Evolutionary conservation across 176 grass and related monocot genomes (phyloP).

Genomic region (Carex kokanica): DNA sequence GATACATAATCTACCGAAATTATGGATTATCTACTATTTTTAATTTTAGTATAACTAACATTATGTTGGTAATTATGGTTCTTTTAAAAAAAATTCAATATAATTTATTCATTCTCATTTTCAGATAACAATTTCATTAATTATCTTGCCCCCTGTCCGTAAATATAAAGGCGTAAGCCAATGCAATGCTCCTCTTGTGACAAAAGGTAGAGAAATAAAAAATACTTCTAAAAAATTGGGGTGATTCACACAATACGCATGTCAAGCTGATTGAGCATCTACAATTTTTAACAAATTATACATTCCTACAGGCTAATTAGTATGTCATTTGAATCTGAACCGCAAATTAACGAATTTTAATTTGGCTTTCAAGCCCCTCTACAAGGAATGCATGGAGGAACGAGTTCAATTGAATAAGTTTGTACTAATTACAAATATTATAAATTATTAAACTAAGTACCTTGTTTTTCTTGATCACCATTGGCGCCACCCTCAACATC

Average conservation of each 20-base stretch:
- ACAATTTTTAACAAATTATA: not conserved
- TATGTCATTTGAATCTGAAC: not conserved
- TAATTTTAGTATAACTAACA: not conserved
- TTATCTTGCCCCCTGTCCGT: not conserved
- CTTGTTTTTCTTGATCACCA: conserved; percentile 73
- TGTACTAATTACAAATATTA: not conserved
- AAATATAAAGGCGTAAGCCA: not conserved
- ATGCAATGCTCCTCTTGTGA: conserved; percentile 1
- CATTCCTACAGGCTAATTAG: not conserved
- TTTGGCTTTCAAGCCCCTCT: not conserved
- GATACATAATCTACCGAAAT: not conserved
- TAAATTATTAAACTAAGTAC: conserved; percentile 33
- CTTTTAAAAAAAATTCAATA: not conserved
- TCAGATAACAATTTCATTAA: not conserved
- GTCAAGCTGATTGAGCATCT: not conserved
- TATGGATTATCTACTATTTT: not conserved
- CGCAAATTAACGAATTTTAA: not conserved
- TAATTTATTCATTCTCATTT: not conserved
- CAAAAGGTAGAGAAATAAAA: conserved; percentile 10
- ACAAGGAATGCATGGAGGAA: too few species aligned
- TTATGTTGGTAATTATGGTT: not conserved
- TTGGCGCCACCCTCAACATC: conserved; percentile 37
- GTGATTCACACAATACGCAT: not conserved
- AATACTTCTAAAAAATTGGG: not conserved
- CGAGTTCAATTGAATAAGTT: not conserved